Evolutionary conservation across 768 basidiomycete species (phyloP).

Genomic region (Suillus clintonianus): DNA sequence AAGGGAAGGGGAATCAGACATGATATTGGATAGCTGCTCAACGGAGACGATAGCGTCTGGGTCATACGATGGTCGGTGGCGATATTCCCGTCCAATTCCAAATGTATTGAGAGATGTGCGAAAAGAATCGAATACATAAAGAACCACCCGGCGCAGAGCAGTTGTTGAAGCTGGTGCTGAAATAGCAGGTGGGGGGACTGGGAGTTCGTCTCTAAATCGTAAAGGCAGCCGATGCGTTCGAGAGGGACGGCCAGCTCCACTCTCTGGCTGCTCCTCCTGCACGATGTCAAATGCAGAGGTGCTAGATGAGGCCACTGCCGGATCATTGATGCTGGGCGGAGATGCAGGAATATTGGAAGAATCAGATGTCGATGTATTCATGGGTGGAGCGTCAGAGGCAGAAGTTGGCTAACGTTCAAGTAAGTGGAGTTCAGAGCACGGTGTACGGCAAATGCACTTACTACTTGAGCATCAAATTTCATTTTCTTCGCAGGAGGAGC

Average conservation of each 20-base stretch:
- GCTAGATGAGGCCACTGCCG: not conserved
- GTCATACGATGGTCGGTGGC: constrained; percentile 9
- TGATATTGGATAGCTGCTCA: not conserved
- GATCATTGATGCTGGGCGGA: not conserved
- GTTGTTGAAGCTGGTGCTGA: not conserved
- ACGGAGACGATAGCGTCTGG: not conserved
- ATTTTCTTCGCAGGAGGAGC: not conserved
- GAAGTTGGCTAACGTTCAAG: not conserved
- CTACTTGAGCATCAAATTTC: not conserved
- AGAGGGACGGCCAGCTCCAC: not conserved
- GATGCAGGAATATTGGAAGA: not conserved
- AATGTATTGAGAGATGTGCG: constrained; percentile 17
- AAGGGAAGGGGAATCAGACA: not conserved
- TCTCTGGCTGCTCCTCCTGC: not conserved
- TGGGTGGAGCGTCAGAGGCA: not conserved
- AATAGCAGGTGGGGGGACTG: constrained; percentile 11
- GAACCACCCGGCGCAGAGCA: constrained; percentile 7
- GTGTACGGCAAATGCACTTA: not conserved
- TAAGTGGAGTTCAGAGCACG: not conserved
- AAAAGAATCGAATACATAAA: constrained; percentile 16
- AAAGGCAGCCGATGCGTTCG: not conserved
- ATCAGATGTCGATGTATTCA: not conserved
- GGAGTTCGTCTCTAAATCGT: constrained; percentile 17
- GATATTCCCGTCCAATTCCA: constrained; percentile 16
- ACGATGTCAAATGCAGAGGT: not conserved